A percentile compares a stretch with the other conserved stretches of the same genome.
These are phyloP conservation scores for Epipyxis sp. DNA, from an alignment of 108 stramenopile genomes.

Conservation along the genomic window DNA sequence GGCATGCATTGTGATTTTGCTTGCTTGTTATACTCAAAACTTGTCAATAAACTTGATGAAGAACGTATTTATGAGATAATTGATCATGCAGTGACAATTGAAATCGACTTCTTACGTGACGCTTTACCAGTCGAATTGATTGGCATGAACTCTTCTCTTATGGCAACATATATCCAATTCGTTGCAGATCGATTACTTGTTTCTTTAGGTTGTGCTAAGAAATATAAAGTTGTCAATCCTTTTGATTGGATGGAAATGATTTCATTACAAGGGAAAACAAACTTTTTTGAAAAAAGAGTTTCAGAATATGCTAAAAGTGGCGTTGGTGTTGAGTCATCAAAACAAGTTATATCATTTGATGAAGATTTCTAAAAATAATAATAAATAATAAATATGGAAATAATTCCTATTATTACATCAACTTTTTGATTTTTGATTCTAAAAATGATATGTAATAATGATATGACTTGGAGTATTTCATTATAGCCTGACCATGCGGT, in stretches of 20 bases:
- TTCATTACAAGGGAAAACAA: conserved; percentile 95
- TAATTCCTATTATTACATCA: neutral
- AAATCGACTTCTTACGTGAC: conserved; percentile 94
- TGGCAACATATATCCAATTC: conserved; percentile 99
- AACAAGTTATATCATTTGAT: conserved; percentile 17
- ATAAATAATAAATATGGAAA: neutral
- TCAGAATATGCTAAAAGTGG: conserved; percentile 95
- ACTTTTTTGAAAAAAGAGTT: conserved; percentile 98
- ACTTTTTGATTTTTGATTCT: neutral
- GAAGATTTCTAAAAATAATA: conserved; percentile 1
- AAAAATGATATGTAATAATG: neutral
- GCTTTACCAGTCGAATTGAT: conserved; percentile 98
- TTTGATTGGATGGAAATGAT: conserved; percentile 99
- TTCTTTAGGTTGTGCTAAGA: conserved; percentile 74
- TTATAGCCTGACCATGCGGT: neutral
- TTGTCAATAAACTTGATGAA: conserved; percentile 71
- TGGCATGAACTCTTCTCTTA: conserved; percentile 95
- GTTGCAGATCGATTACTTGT: conserved; percentile 92
- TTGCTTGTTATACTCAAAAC: conserved; percentile 88
- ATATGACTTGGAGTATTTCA: neutral
- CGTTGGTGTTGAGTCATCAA: conserved; percentile 49
- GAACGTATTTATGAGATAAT: conserved; percentile 75
- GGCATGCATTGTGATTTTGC: conserved; percentile 86
- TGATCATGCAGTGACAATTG: conserved; percentile 86
- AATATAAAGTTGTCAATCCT: conserved; percentile 83